Conservation (phyloP, 352 stramenopile genomes). For the Globisporangium ultimum region DNA sequence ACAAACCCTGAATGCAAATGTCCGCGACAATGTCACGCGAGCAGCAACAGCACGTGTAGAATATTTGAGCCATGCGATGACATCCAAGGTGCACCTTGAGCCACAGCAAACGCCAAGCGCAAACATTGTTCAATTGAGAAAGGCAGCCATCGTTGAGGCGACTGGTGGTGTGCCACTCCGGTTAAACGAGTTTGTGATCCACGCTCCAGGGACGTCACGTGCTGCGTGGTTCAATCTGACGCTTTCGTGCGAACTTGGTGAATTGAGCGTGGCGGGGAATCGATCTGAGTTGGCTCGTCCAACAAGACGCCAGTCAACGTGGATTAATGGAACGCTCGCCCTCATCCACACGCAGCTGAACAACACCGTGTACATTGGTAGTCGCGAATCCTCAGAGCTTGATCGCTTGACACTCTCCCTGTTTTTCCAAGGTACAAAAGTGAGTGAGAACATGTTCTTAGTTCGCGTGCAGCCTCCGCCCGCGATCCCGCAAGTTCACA, state of each 20-base stretch:
- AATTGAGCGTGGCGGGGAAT: not conserved
- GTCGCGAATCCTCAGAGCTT: not conserved
- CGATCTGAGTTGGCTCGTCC: not conserved
- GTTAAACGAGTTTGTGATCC: conserved; percentile 8
- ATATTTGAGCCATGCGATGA: not conserved
- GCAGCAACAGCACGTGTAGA: not conserved
- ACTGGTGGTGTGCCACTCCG: not conserved
- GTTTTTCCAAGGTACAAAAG: not conserved
- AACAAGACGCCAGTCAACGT: not conserved
- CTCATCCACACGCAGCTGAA: conserved; percentile 14
- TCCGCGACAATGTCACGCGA: not conserved
- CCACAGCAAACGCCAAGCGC: not conserved
- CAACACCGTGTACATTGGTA: not conserved
- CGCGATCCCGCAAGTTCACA: conserved; percentile 13
- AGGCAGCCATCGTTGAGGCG: not conserved
- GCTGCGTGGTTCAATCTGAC: conserved; percentile 10
- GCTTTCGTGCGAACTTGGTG: conserved; percentile 5
- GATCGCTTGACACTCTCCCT: conserved; percentile 12
- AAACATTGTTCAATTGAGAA: not conserved
- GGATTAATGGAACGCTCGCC: conserved; percentile 25
- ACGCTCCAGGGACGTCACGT: not conserved
- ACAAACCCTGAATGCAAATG: not conserved
- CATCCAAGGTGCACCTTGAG: not conserved
- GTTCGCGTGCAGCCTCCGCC: conserved; percentile 1
- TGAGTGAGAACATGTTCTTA: conserved; percentile 8